Base-by-base conservation (phyloP, 2,329 filamentous ascomycete genomes). In the Apiospora rasikravindrae region DNA sequence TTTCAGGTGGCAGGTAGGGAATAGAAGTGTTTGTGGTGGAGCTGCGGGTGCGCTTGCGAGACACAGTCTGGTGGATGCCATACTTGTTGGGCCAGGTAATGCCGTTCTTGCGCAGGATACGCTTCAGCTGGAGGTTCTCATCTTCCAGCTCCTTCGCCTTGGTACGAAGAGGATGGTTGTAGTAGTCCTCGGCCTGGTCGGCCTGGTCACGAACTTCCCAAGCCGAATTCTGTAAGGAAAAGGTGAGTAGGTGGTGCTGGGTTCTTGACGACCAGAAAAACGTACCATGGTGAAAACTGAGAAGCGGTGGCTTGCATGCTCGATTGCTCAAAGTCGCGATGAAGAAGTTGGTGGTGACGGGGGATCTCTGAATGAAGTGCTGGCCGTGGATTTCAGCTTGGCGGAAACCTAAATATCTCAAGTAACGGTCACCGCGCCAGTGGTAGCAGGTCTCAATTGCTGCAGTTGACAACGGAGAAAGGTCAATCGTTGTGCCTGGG, bases 131-230 rank as follows among this genome's bases (percentile, higher is more conserved):
- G 77, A 85, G 69, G 72, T 88, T 88, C 77, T 89, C 87, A 24
- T 87, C 84, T 19, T 80, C 73, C 3, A 89, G 82, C 68, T 80
- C 78, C 74, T 82, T 82, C 69, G 87, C 87, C 74, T 84, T 82
- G 71, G 79, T 79, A 40, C 86, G 86, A n/a, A 87, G 79, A 44
- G 86, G 86, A 44, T 84, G 80, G 44, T 87, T 84, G 77, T 86
- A 88, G 67, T 82, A 81, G 47, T 80, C 78, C 78, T 84, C 85
- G 67, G 87, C 86, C 78, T 85, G 83, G 42, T 89, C 86, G 73
- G 86, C 82, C 75, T 85, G 86, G 75, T 89, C 87, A 70, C 86
- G 85, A 71, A 84, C 85, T 75, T 89, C 87, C 84, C 84, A 86
- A 4, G 87, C 82, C 24, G 66, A 29, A 47, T 68, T 64, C 57